phyloP scores from a whole-genome alignment of 225 moss, liverwort and hornwort genomes.

The Takakia lepidozioides region DNA sequence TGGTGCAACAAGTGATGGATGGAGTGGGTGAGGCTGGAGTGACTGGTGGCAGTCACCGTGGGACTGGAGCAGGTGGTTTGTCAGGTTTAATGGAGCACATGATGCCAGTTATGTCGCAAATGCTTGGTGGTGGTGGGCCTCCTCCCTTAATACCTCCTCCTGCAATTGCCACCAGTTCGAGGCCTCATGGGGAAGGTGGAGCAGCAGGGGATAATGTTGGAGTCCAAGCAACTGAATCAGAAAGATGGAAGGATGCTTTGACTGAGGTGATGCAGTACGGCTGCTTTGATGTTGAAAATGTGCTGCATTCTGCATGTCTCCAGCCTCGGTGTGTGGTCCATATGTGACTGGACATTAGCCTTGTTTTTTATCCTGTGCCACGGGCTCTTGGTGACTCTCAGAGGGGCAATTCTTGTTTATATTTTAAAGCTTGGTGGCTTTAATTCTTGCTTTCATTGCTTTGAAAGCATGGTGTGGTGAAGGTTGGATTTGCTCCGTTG shows the following conservation, averaged over 20 bases:
- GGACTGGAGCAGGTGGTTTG: constrained; percentile 27
- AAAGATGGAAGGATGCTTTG: constrained; percentile 80
- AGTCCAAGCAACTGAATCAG: constrained; percentile 28
- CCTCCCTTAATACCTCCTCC: constrained; percentile 40
- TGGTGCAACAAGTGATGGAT: constrained; percentile 78
- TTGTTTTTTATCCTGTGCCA: too few species aligned
- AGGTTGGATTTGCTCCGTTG: too few species aligned
- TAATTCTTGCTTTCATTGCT: too few species aligned
- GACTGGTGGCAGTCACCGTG: constrained; percentile 31
- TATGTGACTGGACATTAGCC: too few species aligned
- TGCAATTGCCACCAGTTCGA: constrained; percentile 27
- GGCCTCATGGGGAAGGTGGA: constrained; percentile 34
- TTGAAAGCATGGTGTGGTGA: too few species aligned
- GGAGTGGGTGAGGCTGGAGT: constrained; percentile 59
- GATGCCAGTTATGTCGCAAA: constrained; percentile 88
- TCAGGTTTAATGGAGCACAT: constrained; percentile 75
- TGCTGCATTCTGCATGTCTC: too few species aligned
- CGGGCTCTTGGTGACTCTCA: too few species aligned
- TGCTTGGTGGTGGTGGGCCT: constrained; percentile 58
- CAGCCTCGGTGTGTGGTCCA: too few species aligned
- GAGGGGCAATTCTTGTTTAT: too few species aligned
- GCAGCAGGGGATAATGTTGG: constrained; percentile 37
- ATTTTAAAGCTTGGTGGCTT: too few species aligned
- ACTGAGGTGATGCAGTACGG: constrained; percentile 40
- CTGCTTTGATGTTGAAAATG: constrained; percentile 1